phyloP scores from a whole-genome alignment of 495 filamentous ascomycete species.

The Neurospora pannonica region DNA sequence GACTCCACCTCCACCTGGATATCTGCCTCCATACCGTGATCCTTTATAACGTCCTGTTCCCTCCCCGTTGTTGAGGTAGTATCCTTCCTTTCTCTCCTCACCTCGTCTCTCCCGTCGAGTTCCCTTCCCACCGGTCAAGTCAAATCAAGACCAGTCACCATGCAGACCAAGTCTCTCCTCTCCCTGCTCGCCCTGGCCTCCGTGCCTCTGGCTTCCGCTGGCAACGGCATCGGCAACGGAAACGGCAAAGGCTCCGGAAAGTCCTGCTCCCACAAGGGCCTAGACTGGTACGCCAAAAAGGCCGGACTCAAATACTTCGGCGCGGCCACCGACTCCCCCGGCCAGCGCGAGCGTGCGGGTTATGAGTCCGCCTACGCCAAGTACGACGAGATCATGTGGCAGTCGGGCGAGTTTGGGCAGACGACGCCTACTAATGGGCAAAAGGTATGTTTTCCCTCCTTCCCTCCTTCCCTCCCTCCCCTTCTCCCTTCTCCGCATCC shows the following conservation, averaged over 20 bases:
- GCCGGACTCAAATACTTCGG: constrained; percentile 41
- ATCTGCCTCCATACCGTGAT: neutral
- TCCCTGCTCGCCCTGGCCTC: constrained; percentile 5
- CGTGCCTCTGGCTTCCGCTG: constrained; percentile 4
- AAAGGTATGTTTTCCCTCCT: constrained; percentile 21
- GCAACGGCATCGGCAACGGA: constrained; percentile 4
- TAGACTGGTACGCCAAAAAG: constrained; percentile 26
- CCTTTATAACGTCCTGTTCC: neutral
- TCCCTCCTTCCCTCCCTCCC: neutral
- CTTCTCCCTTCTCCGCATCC: neutral
- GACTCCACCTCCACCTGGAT: neutral
- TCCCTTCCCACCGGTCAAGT: neutral
- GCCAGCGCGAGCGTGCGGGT: constrained; percentile 26
- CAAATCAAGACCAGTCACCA: neutral
- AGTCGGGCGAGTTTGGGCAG: constrained; percentile 39
- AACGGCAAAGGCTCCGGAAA: neutral
- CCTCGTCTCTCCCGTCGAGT: neutral
- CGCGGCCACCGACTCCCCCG: constrained; percentile 37
- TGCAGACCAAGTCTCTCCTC: constrained; percentile 1
- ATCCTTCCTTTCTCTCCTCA: neutral
- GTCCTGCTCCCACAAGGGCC: constrained; percentile 3
- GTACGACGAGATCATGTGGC: constrained; percentile 28
- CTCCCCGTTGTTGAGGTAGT: neutral
- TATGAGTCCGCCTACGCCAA: constrained; percentile 15
- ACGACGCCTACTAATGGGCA: constrained; percentile 43